phyloP scores from a whole-genome alignment of 768 basidiomycete genomes.

The Dictyophora rubrovolvata region DNA sequence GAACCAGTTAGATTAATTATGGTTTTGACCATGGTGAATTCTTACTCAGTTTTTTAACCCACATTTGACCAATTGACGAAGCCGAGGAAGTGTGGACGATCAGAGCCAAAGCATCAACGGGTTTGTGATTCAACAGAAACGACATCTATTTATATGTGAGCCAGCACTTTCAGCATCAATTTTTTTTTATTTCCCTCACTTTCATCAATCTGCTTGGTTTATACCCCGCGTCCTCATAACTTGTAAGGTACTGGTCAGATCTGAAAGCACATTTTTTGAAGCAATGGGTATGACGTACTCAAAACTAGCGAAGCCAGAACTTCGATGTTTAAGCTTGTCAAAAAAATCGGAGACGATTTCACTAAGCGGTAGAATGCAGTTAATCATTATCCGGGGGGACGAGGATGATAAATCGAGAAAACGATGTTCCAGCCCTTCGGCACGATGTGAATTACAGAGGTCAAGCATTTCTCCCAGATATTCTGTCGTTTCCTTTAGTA shows the following conservation, averaged over 20 bases:
- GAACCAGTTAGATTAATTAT: neutral
- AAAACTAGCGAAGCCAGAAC: conserved; percentile 86
- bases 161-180: neutral
- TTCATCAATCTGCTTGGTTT: conserved; percentile 70
- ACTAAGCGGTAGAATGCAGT: conserved; percentile 75
- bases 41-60: conserved; percentile 90
- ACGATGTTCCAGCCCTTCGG: conserved; percentile 70
- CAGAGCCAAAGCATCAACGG: conserved; percentile 87
- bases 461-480: conserved; percentile 97
- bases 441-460: conserved; percentile 79
- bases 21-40: conserved; percentile 9
- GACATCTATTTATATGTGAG: conserved; percentile 50
- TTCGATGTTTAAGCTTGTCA: conserved; percentile 85
- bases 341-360: conserved; percentile 96
- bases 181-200: conserved; percentile 30
- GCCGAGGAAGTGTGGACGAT: conserved; percentile 80
- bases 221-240: conserved; percentile 94
- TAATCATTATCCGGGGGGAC: conserved; percentile 67
- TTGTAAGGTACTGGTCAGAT: conserved; percentile 21
- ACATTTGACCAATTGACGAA: conserved; percentile 61
- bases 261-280: neutral
- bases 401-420: conserved; percentile 56
- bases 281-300: conserved; percentile 44
- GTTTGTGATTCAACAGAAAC: conserved; percentile 80
- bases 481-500: conserved; percentile 33